Conservation (phyloP, 192 early-diverging fungal genomes). For the Coemansia sp. region DNA sequence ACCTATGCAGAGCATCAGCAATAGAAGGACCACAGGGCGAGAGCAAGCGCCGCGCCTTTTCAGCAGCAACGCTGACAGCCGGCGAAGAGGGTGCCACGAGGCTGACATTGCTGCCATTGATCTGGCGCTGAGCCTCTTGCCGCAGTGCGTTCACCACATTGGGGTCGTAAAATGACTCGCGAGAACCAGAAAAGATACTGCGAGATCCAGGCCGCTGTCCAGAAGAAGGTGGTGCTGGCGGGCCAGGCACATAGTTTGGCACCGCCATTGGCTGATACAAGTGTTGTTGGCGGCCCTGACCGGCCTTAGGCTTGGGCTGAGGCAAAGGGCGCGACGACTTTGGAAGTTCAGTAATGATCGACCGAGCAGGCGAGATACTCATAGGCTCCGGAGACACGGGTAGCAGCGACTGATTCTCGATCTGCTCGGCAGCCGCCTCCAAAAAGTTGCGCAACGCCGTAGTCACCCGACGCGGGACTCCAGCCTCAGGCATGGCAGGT, state of each 20-base stretch:
- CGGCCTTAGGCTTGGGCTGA: slow-evolving; percentile 16
- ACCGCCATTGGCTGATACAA: background rate
- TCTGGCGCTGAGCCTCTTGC: slow-evolving; percentile 55
- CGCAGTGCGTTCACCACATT: slow-evolving; percentile 54
- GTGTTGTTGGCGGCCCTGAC: background rate
- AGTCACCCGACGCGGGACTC: slow-evolving; percentile 32
- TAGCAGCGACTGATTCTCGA: slow-evolving; percentile 43
- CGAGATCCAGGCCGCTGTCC: slow-evolving; percentile 27
- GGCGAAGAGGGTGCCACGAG: slow-evolving; percentile 12
- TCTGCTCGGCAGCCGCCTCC: slow-evolving; percentile 56
- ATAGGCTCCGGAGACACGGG: slow-evolving; percentile 26
- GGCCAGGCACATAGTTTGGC: slow-evolving; percentile 13
- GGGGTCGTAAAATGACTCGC: slow-evolving; percentile 48
- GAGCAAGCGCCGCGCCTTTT: slow-evolving; percentile 23
- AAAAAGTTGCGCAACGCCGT: slow-evolving; percentile 55
- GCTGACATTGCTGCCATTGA: slow-evolving; percentile 48
- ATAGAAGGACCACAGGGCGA: slow-evolving; percentile 57
- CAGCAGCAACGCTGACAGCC: slow-evolving; percentile 12
- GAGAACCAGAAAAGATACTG: slow-evolving; percentile 50
- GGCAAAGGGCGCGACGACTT: slow-evolving; percentile 14
- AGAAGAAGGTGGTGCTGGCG: slow-evolving; percentile 11
- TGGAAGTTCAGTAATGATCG: background rate
- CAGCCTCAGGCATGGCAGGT: background rate
- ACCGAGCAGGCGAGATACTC: background rate
- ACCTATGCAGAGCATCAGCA: slow-evolving; percentile 45